Evolutionary conservation across 371 early-diverging fungal species (phyloP).

Genomic region (Funneliformis caledonium): DNA sequence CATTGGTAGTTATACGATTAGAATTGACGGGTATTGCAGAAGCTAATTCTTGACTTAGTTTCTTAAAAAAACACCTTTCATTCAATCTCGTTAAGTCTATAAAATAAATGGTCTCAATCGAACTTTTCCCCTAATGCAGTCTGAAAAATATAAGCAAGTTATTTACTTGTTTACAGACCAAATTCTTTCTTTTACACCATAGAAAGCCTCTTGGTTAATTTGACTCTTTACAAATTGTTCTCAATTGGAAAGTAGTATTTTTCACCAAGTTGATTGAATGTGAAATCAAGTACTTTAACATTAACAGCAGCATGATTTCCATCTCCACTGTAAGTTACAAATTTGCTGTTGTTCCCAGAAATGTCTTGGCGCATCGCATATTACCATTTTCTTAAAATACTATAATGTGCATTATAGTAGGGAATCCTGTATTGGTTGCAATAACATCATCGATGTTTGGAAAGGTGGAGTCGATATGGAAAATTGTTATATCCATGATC

Average conservation of each 20-base stretch:
- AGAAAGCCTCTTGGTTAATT: neutral
- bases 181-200: neutral
- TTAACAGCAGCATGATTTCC: neutral
- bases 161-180: conserved; percentile 11
- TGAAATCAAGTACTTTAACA: neutral
- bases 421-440: no score
- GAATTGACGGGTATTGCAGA: neutral
- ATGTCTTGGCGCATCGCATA: conserved; percentile 11
- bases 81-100: no score
- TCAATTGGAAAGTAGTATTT: conserved; percentile 9
- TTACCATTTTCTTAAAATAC: neutral
- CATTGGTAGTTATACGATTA: neutral
- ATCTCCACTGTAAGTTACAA: neutral
- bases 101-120: neutral
- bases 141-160: no score
- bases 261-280: neutral
- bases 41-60: neutral
- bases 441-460: no score
- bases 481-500: no score
- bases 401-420: no score
- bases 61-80: neutral
- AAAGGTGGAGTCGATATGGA: no score
- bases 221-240: neutral
- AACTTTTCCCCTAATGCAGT: neutral
- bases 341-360: neutral